Conservation (phyloP, 305 asterid genomes). For the Striga hermonthica region DNA sequence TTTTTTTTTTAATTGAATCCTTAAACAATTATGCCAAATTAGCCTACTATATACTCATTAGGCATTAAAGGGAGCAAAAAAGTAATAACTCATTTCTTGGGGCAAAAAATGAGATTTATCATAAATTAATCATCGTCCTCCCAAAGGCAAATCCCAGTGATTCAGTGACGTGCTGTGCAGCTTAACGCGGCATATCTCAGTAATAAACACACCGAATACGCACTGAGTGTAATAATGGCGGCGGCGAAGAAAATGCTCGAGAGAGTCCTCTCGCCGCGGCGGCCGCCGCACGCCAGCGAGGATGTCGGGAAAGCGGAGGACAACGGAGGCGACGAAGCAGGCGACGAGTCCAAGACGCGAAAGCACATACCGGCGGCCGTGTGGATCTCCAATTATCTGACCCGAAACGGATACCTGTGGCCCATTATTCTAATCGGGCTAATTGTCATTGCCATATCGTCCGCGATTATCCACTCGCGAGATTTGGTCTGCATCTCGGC, state of each 20-base stretch:
- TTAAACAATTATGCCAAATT: no score
- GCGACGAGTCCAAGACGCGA: constrained; percentile 83
- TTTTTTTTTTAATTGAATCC: no score
- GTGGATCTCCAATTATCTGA: constrained; percentile 57
- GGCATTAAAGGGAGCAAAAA: no score
- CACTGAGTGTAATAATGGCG: constrained; percentile 31
- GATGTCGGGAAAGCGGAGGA: constrained; percentile 42
- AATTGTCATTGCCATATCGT: constrained; percentile 42
- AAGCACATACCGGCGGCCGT: constrained; percentile 50
- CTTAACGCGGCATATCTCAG: constrained; percentile 21
- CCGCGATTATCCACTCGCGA: constrained; percentile 48
- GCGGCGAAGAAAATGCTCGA: constrained; percentile 59
- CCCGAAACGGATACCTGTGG: constrained; percentile 70
- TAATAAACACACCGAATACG: not conserved
- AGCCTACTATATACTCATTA: no score
- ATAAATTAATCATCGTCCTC: constrained; percentile 15
- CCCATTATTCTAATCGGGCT: constrained; percentile 58
- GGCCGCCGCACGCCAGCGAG: constrained; percentile 55
- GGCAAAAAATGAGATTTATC: constrained; percentile 25
- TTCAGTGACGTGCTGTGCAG: constrained; percentile 26
- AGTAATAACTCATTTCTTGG: constrained; percentile 7
- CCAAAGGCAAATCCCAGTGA: constrained; percentile 1
- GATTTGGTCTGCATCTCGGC: constrained; percentile 89
- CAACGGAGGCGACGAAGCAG: constrained; percentile 49
- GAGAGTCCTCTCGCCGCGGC: constrained; percentile 69